Conservation (phyloP, 352 stramenopile species). For the Phytophthora pinifolia region DNA sequence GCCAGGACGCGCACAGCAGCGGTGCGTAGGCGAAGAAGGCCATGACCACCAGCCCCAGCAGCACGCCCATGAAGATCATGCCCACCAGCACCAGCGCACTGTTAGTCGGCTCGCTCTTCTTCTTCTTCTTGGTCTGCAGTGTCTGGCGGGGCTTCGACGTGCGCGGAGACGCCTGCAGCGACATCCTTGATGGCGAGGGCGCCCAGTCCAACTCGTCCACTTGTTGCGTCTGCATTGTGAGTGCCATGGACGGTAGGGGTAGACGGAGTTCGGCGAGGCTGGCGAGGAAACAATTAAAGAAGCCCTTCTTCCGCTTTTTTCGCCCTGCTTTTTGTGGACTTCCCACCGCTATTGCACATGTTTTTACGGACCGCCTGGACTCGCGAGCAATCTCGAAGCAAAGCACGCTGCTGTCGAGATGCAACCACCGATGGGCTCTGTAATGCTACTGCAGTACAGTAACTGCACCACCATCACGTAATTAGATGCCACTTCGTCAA, state of each 20-base stretch:
- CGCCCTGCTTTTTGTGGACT: no score
- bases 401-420: no score
- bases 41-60: slow-evolving; percentile 71
- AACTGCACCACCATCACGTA: no score
- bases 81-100: slow-evolving; percentile 73
- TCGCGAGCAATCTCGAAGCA: not conserved
- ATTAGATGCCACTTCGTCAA: no score
- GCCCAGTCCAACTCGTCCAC: slow-evolving; percentile 24
- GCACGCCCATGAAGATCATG: slow-evolving; percentile 65
- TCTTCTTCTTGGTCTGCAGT: slow-evolving; percentile 3
- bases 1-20: slow-evolving; percentile 75
- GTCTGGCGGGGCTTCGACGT: slow-evolving; percentile 11
- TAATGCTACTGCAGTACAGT: no score
- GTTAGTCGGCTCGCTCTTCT: slow-evolving; percentile 42
- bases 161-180: slow-evolving; percentile 22
- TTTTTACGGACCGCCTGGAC: not conserved
- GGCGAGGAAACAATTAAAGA: no score
- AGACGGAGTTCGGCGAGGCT: no score
- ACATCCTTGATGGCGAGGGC: slow-evolving; percentile 16
- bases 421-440: no score
- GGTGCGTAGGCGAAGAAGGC: slow-evolving; percentile 84
- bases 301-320: no score
- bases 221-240: slow-evolving; percentile 36
- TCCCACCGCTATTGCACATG: not conserved
- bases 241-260: slow-evolving; percentile 22